A percentile compares a stretch with the other conserved stretches of the same genome.
Evolutionary conservation across 2,329 filamentous ascomycete genomes (phyloP).

Genomic region (Lachnellula subtilissima): DNA sequence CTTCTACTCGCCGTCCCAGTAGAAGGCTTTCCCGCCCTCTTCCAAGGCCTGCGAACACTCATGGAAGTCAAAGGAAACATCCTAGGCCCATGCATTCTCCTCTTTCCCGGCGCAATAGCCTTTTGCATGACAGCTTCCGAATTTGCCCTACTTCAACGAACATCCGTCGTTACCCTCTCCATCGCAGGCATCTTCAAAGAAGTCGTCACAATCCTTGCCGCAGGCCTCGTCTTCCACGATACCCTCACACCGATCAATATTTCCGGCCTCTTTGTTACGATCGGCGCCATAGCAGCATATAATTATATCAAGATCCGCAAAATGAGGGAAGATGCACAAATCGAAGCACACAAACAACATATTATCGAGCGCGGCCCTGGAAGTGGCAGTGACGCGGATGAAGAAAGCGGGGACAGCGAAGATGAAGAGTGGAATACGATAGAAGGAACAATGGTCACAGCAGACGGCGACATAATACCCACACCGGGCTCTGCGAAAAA

Average conservation of each 20-base stretch:
- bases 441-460: conserved; percentile 24
- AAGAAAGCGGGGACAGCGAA: conserved; percentile 11
- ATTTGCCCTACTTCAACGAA: conserved; percentile 91
- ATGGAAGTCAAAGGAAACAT: conserved; percentile 62
- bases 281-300: conserved; percentile 79
- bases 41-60: conserved; percentile 60
- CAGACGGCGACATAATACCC: conserved; percentile 28
- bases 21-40: conserved; percentile 69
- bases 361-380: conserved; percentile 8
- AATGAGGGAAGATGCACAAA: conserved; percentile 74
- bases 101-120: conserved; percentile 87
- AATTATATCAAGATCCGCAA: conserved; percentile 91
- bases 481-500: conserved; percentile 12
- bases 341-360: conserved; percentile 39
- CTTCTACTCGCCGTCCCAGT: conserved; percentile 77
- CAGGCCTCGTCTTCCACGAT: conserved; percentile 84
- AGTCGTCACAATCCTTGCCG: conserved; percentile 89
- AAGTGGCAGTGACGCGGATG: conserved; percentile 22
- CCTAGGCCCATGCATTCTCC: conserved; percentile 64
- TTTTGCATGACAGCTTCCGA: conserved; percentile 97
- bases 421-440: conserved; percentile 26
- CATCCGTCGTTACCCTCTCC: conserved; percentile 89
- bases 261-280: conserved; percentile 80
- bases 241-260: conserved; percentile 83
- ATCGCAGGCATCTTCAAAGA: conserved; percentile 99